Percentiles rank a stretch among this genome's conserved stretches.
Conservation (phyloP, 2,329 filamentous ascomycete species). For the Sporothrix variecibatus region DNA sequence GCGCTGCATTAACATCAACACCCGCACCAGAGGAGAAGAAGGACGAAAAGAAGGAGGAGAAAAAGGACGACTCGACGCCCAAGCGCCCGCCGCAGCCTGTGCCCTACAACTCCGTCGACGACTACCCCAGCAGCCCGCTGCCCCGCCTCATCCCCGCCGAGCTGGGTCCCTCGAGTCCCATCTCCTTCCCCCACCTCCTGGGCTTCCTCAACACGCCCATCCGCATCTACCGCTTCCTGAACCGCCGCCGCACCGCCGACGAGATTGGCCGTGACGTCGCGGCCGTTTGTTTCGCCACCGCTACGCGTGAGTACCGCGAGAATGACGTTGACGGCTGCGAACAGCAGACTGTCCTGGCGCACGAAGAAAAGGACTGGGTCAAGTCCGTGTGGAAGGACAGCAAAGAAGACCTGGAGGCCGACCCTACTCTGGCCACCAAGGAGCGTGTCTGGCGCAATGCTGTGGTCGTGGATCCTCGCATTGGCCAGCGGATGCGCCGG, state of each 20-base stretch:
- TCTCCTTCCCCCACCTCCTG: constrained; percentile 85
- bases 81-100: constrained; percentile 63
- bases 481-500: constrained; percentile 76
- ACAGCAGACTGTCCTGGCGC: constrained; percentile 63
- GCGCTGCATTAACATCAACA: constrained; percentile 26
- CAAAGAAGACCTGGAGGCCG: constrained; percentile 7
- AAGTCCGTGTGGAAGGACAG: constrained; percentile 70
- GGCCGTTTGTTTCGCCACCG: constrained; percentile 70
- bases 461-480: constrained; percentile 73
- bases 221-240: constrained; percentile 85
- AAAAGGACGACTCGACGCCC: constrained; percentile 43
- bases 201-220: constrained; percentile 89
- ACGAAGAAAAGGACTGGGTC: constrained; percentile 81
- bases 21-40: neutral
- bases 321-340: constrained; percentile 50
- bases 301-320: constrained; percentile 53
- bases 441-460: constrained; percentile 77
- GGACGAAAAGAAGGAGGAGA: constrained; percentile 44
- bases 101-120: constrained; percentile 71
- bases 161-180: constrained; percentile 70
- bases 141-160: constrained; percentile 67
- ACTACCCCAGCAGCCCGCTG: constrained; percentile 68
- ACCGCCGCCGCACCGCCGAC: constrained; percentile 81
- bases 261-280: constrained; percentile 85
- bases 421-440: constrained; percentile 23